Evolutionary conservation across 441 rosid genomes (phyloP), one percentile per base, ranked within the genome.

Genomic region (Caryocar brasiliense): DNA sequence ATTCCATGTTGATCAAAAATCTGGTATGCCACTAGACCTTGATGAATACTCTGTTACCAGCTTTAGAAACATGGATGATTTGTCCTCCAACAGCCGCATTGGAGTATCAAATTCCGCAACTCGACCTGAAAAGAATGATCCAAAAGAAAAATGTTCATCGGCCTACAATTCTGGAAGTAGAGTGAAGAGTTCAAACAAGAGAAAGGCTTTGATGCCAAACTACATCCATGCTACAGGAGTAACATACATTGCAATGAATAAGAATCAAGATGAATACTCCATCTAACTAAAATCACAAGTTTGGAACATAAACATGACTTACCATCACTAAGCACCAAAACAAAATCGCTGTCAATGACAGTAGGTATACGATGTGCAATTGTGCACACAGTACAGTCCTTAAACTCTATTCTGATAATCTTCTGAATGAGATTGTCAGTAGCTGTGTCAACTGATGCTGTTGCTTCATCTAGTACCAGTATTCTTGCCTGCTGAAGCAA

Each of bases 331-430:
- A 91, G 95, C 60, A 91, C 98, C 72, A 91, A 73, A 69, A 91
- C 98, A 18, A 85, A 68, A 73, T 92, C 96, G 51, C 98, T 92
- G 71, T 92, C 98, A 2, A 91, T 91, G 42, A 91, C 96, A 29
- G 98, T 87, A 30, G 94, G 98, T 66, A 87, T 93, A 6, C 97
- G 95, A 67, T 93, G 99, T 17, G 99, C 99, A 58, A 93, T 89
- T 15, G 99, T 93, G 81, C 95, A 89, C 40, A 93, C 99, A 0
- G 97, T 93, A 66, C 99, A 93, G 56, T 83, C 62, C 67, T 81
- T 64, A 65, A 93, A 93, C 79, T 93, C 99, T 0, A 85, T 81
- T 37, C 99, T 82, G 66, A 93, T 79, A 20, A 93, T 89, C 86
- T 80, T 86, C 65, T 93, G 99, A 51, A 93, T 88, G 21, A 93